These are phyloP conservation scores for Dorcoceras hygrometricum DNA, from an alignment of 257 asterid genomes.

Conservation along the genomic window DNA sequence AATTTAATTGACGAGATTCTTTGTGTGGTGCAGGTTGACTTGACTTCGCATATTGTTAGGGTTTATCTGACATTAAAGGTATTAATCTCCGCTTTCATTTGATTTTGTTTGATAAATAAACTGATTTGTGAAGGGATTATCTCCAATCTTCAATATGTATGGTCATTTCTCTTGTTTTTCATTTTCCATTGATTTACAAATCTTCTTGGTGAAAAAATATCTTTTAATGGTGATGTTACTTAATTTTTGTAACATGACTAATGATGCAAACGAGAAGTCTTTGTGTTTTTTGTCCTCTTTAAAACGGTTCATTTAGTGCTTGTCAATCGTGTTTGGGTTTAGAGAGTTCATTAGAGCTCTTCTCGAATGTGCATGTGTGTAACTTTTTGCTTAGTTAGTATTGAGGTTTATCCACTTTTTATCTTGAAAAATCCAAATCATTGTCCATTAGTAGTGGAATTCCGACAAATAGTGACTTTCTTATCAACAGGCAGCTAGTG, in stretches of 20 bases:
- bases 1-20: constrained; percentile 6
- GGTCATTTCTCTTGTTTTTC: not conserved
- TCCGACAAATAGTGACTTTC: not conserved
- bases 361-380: not conserved
- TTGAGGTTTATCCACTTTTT: constrained; percentile 11
- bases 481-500: not conserved
- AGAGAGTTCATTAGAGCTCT: not conserved
- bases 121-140: not conserved
- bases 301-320: not conserved
- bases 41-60: constrained; percentile 91
- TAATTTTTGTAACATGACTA: too few species aligned
- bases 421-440: not conserved
- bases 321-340: not conserved
- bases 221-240: not conserved
- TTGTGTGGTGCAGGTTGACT: constrained; percentile 70
- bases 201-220: not conserved
- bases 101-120: not conserved
- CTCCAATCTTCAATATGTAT: not conserved
- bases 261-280: not conserved
- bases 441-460: not conserved
- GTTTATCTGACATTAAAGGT: constrained; percentile 85
- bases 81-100: constrained; percentile 16
- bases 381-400: not conserved
- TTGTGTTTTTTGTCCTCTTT: not conserved
- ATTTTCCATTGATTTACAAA: not conserved